Percentiles rank a stretch among this genome's conserved stretches.
Conservation (phyloP, 345 rosid species). For the Trapa bicornis region DNA sequence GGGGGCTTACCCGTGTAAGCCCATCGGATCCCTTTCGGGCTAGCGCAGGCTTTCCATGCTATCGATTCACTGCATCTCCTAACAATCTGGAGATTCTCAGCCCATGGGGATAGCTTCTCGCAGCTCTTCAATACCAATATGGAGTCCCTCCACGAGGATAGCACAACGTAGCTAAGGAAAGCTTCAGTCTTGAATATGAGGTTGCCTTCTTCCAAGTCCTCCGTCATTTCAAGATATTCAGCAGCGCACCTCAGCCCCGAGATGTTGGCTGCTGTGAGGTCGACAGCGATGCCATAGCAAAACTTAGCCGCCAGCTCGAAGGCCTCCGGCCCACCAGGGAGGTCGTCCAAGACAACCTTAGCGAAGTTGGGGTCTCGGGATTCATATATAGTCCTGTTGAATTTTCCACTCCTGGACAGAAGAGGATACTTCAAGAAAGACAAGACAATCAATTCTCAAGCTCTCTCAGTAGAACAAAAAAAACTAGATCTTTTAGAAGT, state of each 20-base stretch:
- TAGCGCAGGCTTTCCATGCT: conserved; percentile 98
- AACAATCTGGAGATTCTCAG: conserved; percentile 91
- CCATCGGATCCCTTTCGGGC: conserved; percentile 93
- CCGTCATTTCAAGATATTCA: conserved; percentile 99
- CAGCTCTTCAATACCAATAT: conserved; percentile 78
- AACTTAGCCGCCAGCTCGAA: conserved; percentile 90
- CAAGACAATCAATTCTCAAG: not conserved
- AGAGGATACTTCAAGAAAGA: conserved; percentile 57
- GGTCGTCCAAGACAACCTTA: conserved; percentile 53
- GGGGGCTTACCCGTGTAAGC: conserved; percentile 66
- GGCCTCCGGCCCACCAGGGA: conserved; percentile 82
- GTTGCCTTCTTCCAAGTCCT: conserved; percentile 95
- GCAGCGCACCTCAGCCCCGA: conserved; percentile 86
- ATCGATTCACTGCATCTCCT: conserved; percentile 92
- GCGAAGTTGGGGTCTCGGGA: conserved; percentile 47
- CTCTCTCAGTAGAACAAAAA: not conserved
- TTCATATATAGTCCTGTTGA: conserved; percentile 76
- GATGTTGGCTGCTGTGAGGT: conserved; percentile 82
- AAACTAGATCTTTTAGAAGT: not conserved
- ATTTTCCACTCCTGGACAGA: conserved; percentile 85
- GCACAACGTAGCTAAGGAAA: conserved; percentile 83
- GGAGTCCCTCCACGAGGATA: conserved; percentile 96
- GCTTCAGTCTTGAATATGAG: conserved; percentile 97
- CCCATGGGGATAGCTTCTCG: conserved; percentile 95
- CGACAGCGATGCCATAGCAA: conserved; percentile 90